Evolutionary conservation across 306 rosid genomes (phyloP).

Genomic region (Pyrus betulifolia): DNA sequence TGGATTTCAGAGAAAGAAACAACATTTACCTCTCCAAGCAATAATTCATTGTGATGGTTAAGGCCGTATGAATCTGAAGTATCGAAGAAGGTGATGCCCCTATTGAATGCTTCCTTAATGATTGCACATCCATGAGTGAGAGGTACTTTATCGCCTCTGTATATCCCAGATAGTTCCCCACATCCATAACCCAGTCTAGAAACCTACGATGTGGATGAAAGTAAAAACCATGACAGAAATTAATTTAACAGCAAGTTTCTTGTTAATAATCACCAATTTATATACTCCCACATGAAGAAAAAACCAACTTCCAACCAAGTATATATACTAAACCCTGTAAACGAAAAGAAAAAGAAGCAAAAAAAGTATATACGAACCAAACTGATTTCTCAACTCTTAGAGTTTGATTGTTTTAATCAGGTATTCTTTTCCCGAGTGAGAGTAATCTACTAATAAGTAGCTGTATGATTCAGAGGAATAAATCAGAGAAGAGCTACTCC

Average conservation of each 20-base stretch:
- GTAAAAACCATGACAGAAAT: background rate
- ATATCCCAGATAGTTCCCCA: constrained; percentile 58
- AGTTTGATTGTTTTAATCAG: background rate
- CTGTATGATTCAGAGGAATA: background rate
- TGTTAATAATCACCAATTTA: background rate
- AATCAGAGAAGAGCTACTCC: background rate
- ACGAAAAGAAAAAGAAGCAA: too few relatives aligned
- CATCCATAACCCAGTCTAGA: constrained; percentile 87
- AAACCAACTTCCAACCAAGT: background rate
- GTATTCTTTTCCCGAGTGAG: background rate
- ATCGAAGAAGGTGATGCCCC: constrained; percentile 66
- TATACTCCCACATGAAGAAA: background rate
- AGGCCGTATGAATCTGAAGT: constrained; percentile 59
- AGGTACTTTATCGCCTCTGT: constrained; percentile 32
- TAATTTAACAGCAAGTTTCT: background rate
- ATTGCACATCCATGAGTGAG: constrained; percentile 55
- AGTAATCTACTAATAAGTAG: background rate
- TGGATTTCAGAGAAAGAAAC: background rate
- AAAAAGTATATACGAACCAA: background rate
- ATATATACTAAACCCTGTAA: background rate
- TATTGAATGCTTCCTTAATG: constrained; percentile 55
- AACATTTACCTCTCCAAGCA: constrained; percentile 52
- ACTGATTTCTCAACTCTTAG: background rate
- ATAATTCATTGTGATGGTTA: constrained; percentile 55
- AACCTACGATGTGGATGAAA: constrained; percentile 37